Evolutionary conservation across 179 eudicot species (phyloP), one percentile per base, ranked within the genome.

Genomic region (Patellifolia procumbens): DNA sequence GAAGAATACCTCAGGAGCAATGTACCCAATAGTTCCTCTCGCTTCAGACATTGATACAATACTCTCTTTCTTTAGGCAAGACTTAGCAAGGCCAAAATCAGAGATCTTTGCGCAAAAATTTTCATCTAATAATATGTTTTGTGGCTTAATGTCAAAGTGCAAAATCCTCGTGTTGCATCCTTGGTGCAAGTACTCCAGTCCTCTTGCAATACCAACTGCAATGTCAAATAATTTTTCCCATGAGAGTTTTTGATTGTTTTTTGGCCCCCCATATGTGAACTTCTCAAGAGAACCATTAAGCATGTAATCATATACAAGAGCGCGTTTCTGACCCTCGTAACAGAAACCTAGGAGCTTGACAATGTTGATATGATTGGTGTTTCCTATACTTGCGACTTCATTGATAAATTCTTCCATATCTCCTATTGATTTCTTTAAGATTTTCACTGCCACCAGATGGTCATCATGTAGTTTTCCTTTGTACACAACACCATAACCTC

Each of bases 131-230:
- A 85, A 55, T 15, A 85, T 82, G 77, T 85, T 85, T 37, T 80
- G 81, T 28, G 88, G 83, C 34, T 81, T 85, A 24, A 85, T 83
- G 61, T 85, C 86, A 24, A 83, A 80, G 66, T 80, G 86, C 20
- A 80, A 35, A 39, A 83, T 76, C 62, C 79, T 68, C 17, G 76
- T 83, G 42, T 59, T 80, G 46, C 81, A 83, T 0, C 83, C 83
- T 56, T 79, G 58, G 66, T 85, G 88, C 45, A 74, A 75, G 31
- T 76, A 83, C 74, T 73, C 85, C 3, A 80, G 77, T 46, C 81
- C 84, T 59, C 82, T 70, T 17, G 84, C 81, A 48, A 78, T 67
- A 19, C 80, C 84, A 7, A 83, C 60, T 19, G 86, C 83, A 19
- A 79, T 83, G 26, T 83, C 42, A 28, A 51, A 74, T 29, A 83